Conservation (phyloP, 2,329 filamentous ascomycete genomes). For the Parastagonospora nodorum region DNA sequence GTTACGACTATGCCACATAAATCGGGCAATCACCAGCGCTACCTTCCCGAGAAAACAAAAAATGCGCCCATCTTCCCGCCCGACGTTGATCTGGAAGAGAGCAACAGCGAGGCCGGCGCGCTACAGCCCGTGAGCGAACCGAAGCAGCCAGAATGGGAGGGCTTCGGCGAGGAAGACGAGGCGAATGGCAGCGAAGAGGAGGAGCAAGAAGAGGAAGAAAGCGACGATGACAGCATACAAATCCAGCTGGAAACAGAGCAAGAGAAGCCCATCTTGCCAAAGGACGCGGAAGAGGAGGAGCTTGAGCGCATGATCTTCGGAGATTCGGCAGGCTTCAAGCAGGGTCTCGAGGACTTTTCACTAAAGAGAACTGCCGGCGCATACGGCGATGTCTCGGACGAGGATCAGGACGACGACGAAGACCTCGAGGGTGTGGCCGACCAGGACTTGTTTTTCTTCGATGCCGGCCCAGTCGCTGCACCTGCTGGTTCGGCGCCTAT, state of each 20-base stretch:
- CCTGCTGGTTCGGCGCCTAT: conserved; percentile 47
- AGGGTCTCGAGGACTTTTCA: conserved; percentile 68
- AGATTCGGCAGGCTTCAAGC: conserved; percentile 79
- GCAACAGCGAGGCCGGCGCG: conserved; percentile 29
- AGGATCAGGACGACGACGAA: conserved; percentile 53
- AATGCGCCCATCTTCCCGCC: conserved; percentile 14
- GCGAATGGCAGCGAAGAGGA: conserved; percentile 6
- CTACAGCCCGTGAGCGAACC: conserved; percentile 24
- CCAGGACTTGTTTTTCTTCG: conserved; percentile 83
- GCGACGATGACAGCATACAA: conserved; percentile 26
- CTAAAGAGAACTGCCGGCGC: conserved; percentile 46
- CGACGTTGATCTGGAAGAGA: conserved; percentile 25
- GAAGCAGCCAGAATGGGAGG: conserved; percentile 31
- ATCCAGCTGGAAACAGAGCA: conserved; percentile 22
- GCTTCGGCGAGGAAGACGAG: conserved; percentile 24
- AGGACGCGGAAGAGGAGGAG: conserved; percentile 82
- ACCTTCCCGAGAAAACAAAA: conserved; percentile 18
- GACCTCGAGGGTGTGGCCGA: conserved; percentile 72
- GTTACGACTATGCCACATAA: conserved; percentile 27
- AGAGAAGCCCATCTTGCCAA: conserved; percentile 55
- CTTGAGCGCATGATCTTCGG: conserved; percentile 89
- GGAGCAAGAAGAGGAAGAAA: conserved; percentile 15
- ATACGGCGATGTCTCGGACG: conserved; percentile 40
- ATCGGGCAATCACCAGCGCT: conserved; percentile 27
- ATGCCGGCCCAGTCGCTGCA: conserved; percentile 62